Evolutionary conservation across 2,329 filamentous ascomycete genomes (phyloP).

Genomic region (Calonectria ilicicola): DNA sequence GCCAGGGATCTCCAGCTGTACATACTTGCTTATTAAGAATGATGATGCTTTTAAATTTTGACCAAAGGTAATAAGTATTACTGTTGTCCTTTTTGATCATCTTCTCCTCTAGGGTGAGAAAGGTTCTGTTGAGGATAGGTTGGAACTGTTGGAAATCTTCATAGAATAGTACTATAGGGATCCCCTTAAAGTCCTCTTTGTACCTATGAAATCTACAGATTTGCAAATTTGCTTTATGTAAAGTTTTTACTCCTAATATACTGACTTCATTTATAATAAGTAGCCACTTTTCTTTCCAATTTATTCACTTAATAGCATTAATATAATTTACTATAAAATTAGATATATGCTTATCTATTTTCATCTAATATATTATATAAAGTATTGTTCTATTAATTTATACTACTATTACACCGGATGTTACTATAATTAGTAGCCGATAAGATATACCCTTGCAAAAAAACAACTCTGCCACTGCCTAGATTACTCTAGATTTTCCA

Average conservation of each 20-base stretch:
- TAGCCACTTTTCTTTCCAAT: not conserved
- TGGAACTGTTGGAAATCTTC: not conserved
- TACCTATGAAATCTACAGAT: not conserved
- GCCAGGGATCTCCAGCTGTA: not conserved
- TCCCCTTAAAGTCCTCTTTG: not conserved
- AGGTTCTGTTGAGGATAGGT: not conserved
- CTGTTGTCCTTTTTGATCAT: too few species aligned
- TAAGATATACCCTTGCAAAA: not conserved
- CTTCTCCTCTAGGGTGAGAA: not conserved
- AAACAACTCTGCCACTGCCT: not conserved
- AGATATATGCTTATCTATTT: not conserved
- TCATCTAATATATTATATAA: not conserved
- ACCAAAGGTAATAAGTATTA: not conserved
- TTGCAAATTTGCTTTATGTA: not conserved
- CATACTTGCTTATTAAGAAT: constrained; percentile 1
- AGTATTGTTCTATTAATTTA: not conserved
- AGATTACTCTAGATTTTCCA: not conserved
- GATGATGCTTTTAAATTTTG: not conserved
- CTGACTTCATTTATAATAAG: constrained; percentile 2
- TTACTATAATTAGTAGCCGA: constrained; percentile 15
- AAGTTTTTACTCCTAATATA: not conserved
- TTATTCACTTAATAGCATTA: too few species aligned
- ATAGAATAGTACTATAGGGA: not conserved
- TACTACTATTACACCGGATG: not conserved
- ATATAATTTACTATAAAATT: not conserved